Percentiles rank a stretch among this genome's conserved stretches.
Conservation (phyloP, 257 asterid species). For the Euphrasia confusa region DNA sequence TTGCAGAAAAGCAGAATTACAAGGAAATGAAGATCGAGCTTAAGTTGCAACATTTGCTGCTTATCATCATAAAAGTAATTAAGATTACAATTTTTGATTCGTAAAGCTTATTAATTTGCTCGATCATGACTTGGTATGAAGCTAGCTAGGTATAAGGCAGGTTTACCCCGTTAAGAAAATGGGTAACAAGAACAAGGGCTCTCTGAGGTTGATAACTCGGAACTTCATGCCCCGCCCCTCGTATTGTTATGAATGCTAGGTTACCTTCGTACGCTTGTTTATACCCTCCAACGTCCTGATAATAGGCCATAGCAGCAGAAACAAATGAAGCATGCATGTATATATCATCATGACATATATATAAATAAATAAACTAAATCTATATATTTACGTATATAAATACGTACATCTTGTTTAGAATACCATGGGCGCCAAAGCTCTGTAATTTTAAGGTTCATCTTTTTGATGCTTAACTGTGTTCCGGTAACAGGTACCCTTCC, state of each 20-base stretch:
- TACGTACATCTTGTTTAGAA: slow-evolving; percentile 43
- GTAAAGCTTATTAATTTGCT: too few species aligned
- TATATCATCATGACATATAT: too few species aligned
- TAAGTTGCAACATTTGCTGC: too few species aligned
- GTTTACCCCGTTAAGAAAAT: slow-evolving; percentile 45
- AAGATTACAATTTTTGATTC: too few species aligned
- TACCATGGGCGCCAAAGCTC: slow-evolving; percentile 68
- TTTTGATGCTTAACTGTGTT: slow-evolving; percentile 45
- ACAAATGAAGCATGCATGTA: not conserved
- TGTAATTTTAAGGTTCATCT: slow-evolving; percentile 40
- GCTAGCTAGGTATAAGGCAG: slow-evolving; percentile 31
- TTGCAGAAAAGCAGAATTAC: too few species aligned
- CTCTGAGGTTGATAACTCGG: slow-evolving; percentile 68
- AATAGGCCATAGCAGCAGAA: too few species aligned
- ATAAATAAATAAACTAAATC: too few species aligned
- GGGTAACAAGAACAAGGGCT: slow-evolving; percentile 49
- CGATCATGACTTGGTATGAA: too few species aligned
- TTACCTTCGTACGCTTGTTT: slow-evolving; percentile 47
- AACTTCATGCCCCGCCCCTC: slow-evolving; percentile 90
- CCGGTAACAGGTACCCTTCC: slow-evolving; percentile 74
- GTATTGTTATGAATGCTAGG: slow-evolving; percentile 58
- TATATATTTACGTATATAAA: too few species aligned
- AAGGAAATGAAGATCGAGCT: too few species aligned
- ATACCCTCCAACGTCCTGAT: slow-evolving; percentile 61
- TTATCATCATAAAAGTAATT: too few species aligned